A percentile compares a stretch with the other conserved stretches of the same genome.
These are phyloP conservation scores for Periconia sp. DNA, from an alignment of 2,329 filamentous ascomycete species.

Conservation along the genomic window DNA sequence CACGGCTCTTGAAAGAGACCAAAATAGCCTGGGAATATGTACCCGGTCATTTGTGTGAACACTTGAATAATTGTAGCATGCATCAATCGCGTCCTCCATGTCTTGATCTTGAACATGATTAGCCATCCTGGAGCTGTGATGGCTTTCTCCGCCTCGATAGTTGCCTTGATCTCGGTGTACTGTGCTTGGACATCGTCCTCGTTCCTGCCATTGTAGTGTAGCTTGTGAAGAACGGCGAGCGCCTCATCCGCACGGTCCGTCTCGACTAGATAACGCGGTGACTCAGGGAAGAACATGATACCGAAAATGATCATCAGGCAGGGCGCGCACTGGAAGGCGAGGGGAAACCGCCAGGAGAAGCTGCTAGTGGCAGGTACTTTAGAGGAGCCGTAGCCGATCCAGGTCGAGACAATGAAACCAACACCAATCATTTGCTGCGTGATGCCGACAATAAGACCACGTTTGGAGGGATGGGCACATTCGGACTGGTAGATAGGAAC, in stretches of 20 bases:
- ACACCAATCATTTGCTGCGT: conserved; percentile 64
- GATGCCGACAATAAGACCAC: conserved; percentile 61
- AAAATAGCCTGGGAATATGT: conserved; percentile 10
- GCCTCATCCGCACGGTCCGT: conserved; percentile 65
- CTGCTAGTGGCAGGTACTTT: conserved; percentile 44
- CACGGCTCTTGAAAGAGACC: too few species aligned
- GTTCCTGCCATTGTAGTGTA: conserved; percentile 61
- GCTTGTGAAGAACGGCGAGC: conserved; percentile 48
- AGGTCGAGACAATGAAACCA: conserved; percentile 62
- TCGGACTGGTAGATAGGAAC: conserved; percentile 71
- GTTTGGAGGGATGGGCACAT: conserved; percentile 63
- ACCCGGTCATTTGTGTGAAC: conserved; percentile 69
- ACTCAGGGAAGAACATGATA: conserved; percentile 51
- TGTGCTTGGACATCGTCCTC: conserved; percentile 66
- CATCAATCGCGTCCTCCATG: conserved; percentile 67
- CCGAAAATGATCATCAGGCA: conserved; percentile 51
- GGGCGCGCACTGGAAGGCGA: conserved; percentile 55
- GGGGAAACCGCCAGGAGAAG: conserved; percentile 52
- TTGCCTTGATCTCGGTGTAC: conserved; percentile 65
- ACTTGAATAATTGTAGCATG: conserved; percentile 68
- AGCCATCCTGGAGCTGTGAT: conserved; percentile 61
- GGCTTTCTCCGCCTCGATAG: conserved; percentile 65
- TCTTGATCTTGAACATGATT: conserved; percentile 63
- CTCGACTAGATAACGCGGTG: conserved; percentile 44
- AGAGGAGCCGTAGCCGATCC: conserved; percentile 55